Evolutionary conservation across 1,139 yeast species (phyloP), one percentile per base, ranked within the genome.

Genomic region (Geotrichum candidum): DNA sequence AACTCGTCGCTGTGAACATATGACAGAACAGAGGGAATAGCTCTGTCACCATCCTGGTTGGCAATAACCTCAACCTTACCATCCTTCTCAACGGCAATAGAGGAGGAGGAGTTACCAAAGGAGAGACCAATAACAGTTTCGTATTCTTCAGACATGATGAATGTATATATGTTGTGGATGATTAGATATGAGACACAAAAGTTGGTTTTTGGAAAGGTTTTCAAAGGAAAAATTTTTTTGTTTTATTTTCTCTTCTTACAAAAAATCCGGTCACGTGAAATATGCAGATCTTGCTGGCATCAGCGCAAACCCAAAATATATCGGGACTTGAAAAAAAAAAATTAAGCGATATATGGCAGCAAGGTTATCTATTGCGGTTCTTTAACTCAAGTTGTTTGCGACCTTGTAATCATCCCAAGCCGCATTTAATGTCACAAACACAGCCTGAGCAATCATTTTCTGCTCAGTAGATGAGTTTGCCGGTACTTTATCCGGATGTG

Each of bases 31-130:
- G 98, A 88, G 66, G 98, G 97, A 73, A 94, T 94, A 65, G 95
- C 84, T 80, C 99, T 91, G 78, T 95, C 99, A 76, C 99, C 99
- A 74, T 94, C 99, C 70, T 96, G 97, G 84, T 94, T 94, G 69
- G 99, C 99, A 76, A 94, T 94, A 67, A 94, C 96, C 73, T 94
- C 97, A 65, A 91, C 96, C 76, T 88, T 90, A 64, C 96, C 96
- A 70, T 92, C 97, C 72, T 81, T 84, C 68, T 92, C 91, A 73
- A 88, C 89, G 54, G 98, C 97, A 75, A 94, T 91, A 67, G 98
- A 89, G 55, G 98, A 88, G 63, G 96, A 84, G 59, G 97, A 88
- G 84, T 94, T 94, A 76, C 99, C 99, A 76, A 94, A 92, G 59
- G 97, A 87, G 74, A 94, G 84, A 77, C 99, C 99, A 77, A 94